phyloP scores from a whole-genome alignment of 495 filamentous ascomycete species.

The Hypoxylon intermedium region DNA sequence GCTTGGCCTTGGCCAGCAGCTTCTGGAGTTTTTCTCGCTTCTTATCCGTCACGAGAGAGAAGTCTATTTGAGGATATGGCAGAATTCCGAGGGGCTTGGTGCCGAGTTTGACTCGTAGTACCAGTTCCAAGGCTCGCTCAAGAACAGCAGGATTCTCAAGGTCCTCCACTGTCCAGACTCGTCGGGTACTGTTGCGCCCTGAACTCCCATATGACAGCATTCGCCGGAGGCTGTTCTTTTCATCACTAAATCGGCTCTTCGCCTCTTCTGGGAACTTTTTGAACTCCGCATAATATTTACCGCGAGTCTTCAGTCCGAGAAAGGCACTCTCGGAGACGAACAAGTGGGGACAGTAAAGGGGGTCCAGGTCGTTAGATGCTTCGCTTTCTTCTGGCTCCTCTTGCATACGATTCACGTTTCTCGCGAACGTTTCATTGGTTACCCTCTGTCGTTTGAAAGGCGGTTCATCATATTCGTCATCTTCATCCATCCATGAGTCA shows the following conservation, averaged over 20 bases:
- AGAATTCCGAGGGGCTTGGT: constrained; percentile 29
- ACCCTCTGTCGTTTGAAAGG: no score
- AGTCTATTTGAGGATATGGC: constrained; percentile 31
- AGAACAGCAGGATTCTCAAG: constrained; percentile 30
- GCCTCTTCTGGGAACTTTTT: constrained; percentile 4
- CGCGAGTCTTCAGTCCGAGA: constrained; percentile 10
- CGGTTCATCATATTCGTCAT: no score
- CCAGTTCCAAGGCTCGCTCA: constrained; percentile 38
- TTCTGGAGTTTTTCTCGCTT: constrained; percentile 8
- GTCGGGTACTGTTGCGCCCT: not conserved
- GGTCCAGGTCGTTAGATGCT: not conserved
- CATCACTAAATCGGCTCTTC: constrained; percentile 23
- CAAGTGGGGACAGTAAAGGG: not conserved
- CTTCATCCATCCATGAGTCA: no score
- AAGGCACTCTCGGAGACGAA: constrained; percentile 4
- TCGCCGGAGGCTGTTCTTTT: constrained; percentile 37
- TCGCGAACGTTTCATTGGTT: no score
- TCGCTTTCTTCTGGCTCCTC: not conserved
- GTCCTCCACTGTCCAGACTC: constrained; percentile 19
- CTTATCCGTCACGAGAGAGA: constrained; percentile 6
- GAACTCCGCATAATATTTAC: constrained; percentile 32
- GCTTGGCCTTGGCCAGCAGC: not conserved
- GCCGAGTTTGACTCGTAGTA: constrained; percentile 36
- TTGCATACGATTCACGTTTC: no score
- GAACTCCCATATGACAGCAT: constrained; percentile 25